phyloP scores from a whole-genome alignment of 1,139 yeast genomes.

The Debaryomycetaceae sp. region DNA sequence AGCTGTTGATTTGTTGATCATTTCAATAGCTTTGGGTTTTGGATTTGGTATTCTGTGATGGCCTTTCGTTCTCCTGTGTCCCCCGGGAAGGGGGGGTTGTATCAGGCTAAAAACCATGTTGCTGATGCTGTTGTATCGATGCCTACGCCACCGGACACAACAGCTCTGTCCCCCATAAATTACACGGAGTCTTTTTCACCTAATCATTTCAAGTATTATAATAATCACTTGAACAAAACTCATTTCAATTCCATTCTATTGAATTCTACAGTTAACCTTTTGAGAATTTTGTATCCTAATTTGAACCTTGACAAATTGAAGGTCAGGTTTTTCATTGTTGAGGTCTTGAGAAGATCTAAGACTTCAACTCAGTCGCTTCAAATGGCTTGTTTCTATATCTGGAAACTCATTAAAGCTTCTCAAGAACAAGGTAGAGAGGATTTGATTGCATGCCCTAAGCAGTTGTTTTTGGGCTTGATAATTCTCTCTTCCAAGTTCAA shows the following conservation, averaged over 20 bases:
- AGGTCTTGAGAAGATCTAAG: constrained; percentile 65
- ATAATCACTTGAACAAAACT: constrained; percentile 35
- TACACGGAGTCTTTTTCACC: constrained; percentile 20
- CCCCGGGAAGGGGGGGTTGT: not conserved
- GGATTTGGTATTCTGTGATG: not conserved
- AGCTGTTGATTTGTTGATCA: not conserved
- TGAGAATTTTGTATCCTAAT: constrained; percentile 33
- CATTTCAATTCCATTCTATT: constrained; percentile 42
- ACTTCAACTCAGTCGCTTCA: constrained; percentile 65
- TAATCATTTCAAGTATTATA: constrained; percentile 40
- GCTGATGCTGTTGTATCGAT: not conserved
- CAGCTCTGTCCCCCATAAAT: constrained; percentile 3
- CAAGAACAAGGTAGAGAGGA: constrained; percentile 7
- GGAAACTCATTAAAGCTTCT: constrained; percentile 35
- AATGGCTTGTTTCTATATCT: constrained; percentile 61
- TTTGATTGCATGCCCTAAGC: constrained; percentile 51
- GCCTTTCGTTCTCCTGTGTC: constrained; percentile 3
- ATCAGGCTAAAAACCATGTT: not conserved
- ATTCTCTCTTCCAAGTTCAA: constrained; percentile 70
- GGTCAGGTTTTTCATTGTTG: constrained; percentile 52
- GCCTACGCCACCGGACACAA: constrained; percentile 4
- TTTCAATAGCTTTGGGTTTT: not conserved
- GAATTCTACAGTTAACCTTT: constrained; percentile 35
- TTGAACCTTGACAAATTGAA: constrained; percentile 19
- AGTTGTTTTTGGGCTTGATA: constrained; percentile 62